Conservation (phyloP, 768 basidiomycete genomes). For the Tylopilus felleus region DNA sequence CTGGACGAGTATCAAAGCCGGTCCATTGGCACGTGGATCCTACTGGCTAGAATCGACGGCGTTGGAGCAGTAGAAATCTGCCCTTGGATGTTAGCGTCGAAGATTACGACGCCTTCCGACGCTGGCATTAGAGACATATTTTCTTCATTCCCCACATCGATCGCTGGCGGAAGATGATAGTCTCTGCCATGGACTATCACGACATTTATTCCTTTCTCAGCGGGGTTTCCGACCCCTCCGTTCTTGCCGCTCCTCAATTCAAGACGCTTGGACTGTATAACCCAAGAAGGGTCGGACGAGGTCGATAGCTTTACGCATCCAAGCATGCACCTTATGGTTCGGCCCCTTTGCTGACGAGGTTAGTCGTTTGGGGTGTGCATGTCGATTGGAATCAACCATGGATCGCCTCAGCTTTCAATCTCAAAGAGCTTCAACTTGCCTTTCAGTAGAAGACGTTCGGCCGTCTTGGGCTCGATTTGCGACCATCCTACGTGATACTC, state of each 20-base stretch:
- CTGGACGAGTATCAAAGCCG: constrained; percentile 47
- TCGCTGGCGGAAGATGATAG: neutral
- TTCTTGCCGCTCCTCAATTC: neutral
- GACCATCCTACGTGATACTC: neutral
- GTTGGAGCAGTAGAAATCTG: constrained; percentile 50
- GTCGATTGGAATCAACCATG: neutral
- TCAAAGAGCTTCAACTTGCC: neutral
- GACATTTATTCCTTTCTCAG: neutral
- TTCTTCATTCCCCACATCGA: neutral
- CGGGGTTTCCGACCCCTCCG: neutral
- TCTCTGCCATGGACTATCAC: neutral
- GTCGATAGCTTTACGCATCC: neutral
- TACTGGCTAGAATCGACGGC: constrained; percentile 44
- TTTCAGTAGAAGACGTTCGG: neutral
- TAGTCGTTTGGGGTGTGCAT: neutral
- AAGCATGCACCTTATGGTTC: neutral
- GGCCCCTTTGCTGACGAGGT: neutral
- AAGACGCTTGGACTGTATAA: neutral
- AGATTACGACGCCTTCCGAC: constrained; percentile 37
- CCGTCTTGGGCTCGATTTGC: neutral
- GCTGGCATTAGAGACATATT: too few species aligned
- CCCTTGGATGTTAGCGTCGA: constrained; percentile 53
- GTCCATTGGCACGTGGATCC: constrained; percentile 33
- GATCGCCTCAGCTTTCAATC: neutral
- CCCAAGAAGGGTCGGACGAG: neutral